Percentiles rank a stretch among this genome's conserved stretches.
phyloP scores from a whole-genome alignment of 2,329 filamentous ascomycete genomes.

The Colletotrichum karsti region DNA sequence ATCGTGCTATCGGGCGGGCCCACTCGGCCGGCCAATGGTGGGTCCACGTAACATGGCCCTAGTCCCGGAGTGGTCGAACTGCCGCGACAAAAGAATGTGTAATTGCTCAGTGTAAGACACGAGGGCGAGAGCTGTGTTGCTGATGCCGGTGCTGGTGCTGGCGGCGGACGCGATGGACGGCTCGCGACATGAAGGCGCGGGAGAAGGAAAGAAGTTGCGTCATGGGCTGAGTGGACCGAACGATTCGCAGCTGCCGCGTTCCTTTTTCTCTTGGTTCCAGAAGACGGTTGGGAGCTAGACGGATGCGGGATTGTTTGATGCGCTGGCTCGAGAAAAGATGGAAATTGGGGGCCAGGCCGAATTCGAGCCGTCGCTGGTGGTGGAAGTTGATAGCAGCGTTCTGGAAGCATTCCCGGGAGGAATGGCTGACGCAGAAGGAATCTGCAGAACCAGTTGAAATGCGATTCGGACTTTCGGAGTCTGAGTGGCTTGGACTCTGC shows the following conservation, averaged over 20 bases:
- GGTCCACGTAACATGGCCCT: background rate
- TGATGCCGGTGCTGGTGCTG: background rate
- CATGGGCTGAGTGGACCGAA: background rate
- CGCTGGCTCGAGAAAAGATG: background rate
- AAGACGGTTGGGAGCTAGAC: background rate
- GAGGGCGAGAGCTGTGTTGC: background rate
- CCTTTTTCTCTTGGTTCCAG: background rate
- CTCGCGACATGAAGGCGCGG: background rate
- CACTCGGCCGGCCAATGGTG: conserved; percentile 20
- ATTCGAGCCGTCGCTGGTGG: background rate
- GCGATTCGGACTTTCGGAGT: background rate
- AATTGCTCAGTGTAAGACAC: conserved; percentile 22
- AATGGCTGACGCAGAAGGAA: background rate
- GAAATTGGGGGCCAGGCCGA: background rate
- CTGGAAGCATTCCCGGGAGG: conserved; percentile 14
- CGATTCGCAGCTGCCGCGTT: background rate
- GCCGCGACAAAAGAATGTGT: conserved; percentile 15
- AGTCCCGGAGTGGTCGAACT: conserved; percentile 1
- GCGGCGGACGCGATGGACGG: background rate
- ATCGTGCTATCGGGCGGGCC: conserved; percentile 12
- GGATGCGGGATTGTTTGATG: background rate
- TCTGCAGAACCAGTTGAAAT: background rate
- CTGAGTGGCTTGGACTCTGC: background rate
- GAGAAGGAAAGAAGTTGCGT: conserved; percentile 12
- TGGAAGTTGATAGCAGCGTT: background rate